Percentiles rank a stretch among this genome's conserved stretches.
phyloP scores from a whole-genome alignment of 1,284 basidiomycete genomes.

The Mycena citricolor region DNA sequence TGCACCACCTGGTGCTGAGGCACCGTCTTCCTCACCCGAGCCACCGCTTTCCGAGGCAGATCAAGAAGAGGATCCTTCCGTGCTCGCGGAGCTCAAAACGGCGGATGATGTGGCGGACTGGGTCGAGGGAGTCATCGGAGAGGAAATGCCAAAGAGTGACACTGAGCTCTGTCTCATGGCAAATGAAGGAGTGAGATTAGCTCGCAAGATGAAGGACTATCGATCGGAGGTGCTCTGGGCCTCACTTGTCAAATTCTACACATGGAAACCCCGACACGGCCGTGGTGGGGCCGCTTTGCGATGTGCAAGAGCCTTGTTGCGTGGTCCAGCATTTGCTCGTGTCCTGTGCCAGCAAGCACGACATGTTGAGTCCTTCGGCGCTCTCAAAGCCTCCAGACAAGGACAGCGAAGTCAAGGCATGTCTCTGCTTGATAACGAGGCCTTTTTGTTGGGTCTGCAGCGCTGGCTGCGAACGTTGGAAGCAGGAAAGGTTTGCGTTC shows the following conservation, averaged over 20 bases:
- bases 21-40: background rate
- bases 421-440: conserved; percentile 8
- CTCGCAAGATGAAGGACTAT: conserved; percentile 4
- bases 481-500: conserved; percentile 4
- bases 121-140: conserved; percentile 8
- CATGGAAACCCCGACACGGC: conserved; percentile 5
- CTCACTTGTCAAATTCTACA: conserved; percentile 11
- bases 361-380: conserved; percentile 4
- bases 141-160: conserved; percentile 1
- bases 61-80: background rate
- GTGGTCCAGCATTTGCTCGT: conserved; percentile 7
- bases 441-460: conserved; percentile 5
- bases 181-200: background rate
- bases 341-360: conserved; percentile 9
- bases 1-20: background rate
- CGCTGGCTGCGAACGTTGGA: conserved; percentile 7
- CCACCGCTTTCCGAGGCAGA: background rate
- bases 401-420: background rate
- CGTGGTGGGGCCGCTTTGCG: conserved; percentile 2
- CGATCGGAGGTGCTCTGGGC: conserved; percentile 2
- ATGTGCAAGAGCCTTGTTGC: conserved; percentile 3
- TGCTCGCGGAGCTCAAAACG: background rate
- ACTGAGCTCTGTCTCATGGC: background rate
- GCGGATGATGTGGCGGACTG: conserved; percentile 13
- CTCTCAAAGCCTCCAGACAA: conserved; percentile 7